phyloP scores from a whole-genome alignment of 176 grass and related monocot genomes.

The Lolium perenne region DNA sequence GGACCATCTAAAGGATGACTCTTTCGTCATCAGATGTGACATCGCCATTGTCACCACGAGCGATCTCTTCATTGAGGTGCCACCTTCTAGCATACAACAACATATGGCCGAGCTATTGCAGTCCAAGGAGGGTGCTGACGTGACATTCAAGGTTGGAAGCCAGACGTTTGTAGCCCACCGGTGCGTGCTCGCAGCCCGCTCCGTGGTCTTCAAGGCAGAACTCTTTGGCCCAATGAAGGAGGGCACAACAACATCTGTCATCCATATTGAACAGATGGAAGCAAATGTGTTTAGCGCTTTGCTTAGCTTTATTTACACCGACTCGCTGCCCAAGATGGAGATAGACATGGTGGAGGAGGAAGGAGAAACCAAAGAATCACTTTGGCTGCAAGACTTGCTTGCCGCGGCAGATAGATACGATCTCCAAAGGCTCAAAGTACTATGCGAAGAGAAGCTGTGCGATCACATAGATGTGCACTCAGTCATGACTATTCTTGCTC shows the following conservation, averaged over 20 bases:
- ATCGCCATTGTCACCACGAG: too few species aligned
- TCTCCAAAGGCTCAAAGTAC: neutral
- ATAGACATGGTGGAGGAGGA: neutral
- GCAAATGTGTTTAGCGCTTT: neutral
- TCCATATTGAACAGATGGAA: neutral
- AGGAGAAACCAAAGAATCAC: neutral
- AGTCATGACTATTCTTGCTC: neutral
- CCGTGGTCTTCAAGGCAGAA: neutral
- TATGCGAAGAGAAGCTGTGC: neutral
- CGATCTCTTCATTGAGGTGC: too few species aligned
- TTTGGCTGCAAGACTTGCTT: neutral
- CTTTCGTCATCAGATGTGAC: too few species aligned
- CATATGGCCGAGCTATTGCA: too few species aligned
- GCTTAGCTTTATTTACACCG: neutral
- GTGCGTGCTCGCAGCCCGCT: neutral
- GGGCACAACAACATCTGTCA: neutral
- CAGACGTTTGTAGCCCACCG: neutral
- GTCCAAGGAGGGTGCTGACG: neutral
- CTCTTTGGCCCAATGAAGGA: conserved; percentile 1
- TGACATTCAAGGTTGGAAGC: neutral
- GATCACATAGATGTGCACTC: neutral
- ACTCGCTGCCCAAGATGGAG: neutral
- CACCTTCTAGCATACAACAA: too few species aligned
- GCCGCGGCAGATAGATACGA: neutral
- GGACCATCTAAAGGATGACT: too few species aligned